These are phyloP conservation scores for Penicillium aurantiogriseum DNA, from an alignment of 2,329 filamentous ascomycete species.

Conservation along the genomic window DNA sequence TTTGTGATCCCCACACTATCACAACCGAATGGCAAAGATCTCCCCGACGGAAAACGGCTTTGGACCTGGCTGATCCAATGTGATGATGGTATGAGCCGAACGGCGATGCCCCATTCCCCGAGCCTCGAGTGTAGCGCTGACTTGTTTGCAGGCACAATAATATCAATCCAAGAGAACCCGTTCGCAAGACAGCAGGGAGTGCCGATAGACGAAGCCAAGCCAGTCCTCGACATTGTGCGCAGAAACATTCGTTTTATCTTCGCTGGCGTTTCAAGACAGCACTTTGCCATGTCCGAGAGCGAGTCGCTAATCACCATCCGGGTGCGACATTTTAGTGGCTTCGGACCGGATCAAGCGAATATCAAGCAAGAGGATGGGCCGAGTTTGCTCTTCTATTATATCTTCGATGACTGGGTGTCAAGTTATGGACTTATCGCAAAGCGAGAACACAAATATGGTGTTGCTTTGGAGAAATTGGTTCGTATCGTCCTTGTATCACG, in stretches of 20 bases:
- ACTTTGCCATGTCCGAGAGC: conserved; percentile 47
- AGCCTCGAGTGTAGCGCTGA: conserved; percentile 1
- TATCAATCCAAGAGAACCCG: conserved; percentile 66
- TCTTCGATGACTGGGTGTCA: conserved; percentile 67
- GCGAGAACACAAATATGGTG: conserved; percentile 53
- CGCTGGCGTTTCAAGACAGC: conserved; percentile 57
- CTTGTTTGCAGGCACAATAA: conserved; percentile 57
- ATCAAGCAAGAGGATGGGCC: conserved; percentile 52
- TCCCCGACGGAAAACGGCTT: conserved; percentile 53
- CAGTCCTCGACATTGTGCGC: conserved; percentile 43
- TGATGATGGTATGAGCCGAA: conserved; percentile 54
- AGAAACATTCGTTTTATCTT: conserved; percentile 62
- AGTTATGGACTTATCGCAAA: conserved; percentile 61
- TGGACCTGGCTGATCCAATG: conserved; percentile 73
- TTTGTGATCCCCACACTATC: conserved; percentile 49
- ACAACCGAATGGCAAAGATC: conserved; percentile 31
- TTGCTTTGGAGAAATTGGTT: conserved; percentile 52
- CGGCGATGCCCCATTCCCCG: background rate
- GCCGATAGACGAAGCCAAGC: conserved; percentile 26
- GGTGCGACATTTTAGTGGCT: conserved; percentile 40
- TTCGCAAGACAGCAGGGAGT: conserved; percentile 47
- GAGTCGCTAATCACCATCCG: conserved; percentile 52
- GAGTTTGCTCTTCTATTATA: conserved; percentile 64
- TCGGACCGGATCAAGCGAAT: conserved; percentile 34
- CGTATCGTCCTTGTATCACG: conserved; percentile 7